Evolutionary conservation across 352 stramenopile genomes (phyloP).

Genomic region (Phytophthora fragariae): DNA sequence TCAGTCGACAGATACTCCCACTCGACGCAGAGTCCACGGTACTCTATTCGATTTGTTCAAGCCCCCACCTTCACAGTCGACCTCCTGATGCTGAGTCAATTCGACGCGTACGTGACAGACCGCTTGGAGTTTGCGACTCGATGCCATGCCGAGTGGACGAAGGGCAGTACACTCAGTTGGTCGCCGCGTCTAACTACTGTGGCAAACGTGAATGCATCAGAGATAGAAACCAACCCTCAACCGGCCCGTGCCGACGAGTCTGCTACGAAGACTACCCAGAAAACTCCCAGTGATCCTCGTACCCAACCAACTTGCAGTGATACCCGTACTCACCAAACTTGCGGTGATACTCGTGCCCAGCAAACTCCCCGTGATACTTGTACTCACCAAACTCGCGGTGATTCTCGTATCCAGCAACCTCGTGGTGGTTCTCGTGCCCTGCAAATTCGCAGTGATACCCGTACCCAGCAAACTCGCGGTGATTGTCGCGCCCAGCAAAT

Average conservation of each 20-base stretch:
- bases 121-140: constrained; percentile 25
- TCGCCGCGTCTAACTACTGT: not conserved
- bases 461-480: no score
- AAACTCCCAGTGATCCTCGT: no score
- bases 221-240: not conserved
- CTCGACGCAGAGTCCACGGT: not conserved
- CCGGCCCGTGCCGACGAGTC: not conserved
- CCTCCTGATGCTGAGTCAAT: constrained; percentile 7
- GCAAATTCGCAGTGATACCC: no score
- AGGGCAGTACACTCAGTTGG: constrained; percentile 7
- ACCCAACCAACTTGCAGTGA: no score
- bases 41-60: not conserved
- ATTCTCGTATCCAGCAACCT: no score
- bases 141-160: constrained; percentile 12
- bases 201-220: no score
- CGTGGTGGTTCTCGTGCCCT: no score
- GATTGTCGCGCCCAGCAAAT: no score
- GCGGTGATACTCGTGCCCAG: no score
- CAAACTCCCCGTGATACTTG: no score
- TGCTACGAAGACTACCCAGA: not conserved
- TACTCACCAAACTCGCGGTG: no score
- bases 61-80: constrained; percentile 3
- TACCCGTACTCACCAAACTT: no score
- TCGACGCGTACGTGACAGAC: constrained; percentile 28
- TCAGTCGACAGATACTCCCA: not conserved